These are phyloP conservation scores for Phytophthora pinifolia DNA, from an alignment of 352 stramenopile species.

Conservation along the genomic window DNA sequence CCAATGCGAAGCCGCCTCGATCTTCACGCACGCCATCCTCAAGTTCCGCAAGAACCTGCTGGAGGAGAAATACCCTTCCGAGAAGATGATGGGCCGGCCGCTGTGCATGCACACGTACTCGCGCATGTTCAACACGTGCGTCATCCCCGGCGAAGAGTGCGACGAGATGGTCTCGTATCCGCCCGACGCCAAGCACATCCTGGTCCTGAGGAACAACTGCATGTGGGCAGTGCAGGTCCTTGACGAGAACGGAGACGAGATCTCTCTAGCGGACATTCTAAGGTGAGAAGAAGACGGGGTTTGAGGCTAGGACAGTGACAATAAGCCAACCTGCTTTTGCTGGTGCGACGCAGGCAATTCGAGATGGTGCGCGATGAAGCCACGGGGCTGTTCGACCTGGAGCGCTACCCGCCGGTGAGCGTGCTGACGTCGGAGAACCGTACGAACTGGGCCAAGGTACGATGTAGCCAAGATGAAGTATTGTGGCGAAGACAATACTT, in stretches of 20 bases:
- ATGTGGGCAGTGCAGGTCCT: conserved; percentile 86
- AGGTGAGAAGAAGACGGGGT: conserved; percentile 28
- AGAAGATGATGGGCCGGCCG: conserved; percentile 93
- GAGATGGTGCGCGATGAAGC: conserved; percentile 85
- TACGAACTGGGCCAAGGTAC: conserved; percentile 93
- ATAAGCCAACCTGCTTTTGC: conserved; percentile 1
- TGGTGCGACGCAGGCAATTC: conserved; percentile 54
- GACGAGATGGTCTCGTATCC: conserved; percentile 89
- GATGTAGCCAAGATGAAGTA: conserved; percentile 6
- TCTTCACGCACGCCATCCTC: conserved; percentile 82
- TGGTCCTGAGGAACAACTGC: conserved; percentile 92
- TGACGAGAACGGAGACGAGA: conserved; percentile 66
- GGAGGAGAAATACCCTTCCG: conserved; percentile 88
- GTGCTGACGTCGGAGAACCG: conserved; percentile 95
- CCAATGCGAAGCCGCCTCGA: conserved; percentile 86
- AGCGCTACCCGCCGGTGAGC: conserved; percentile 89
- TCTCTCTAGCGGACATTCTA: conserved; percentile 77
- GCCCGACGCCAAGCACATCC: conserved; percentile 90
- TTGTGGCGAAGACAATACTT: not conserved
- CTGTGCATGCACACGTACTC: conserved; percentile 95
- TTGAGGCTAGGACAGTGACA: not conserved
- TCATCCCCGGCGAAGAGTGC: conserved; percentile 91
- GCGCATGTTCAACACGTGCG: conserved; percentile 96
- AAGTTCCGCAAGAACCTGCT: conserved; percentile 94
- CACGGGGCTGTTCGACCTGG: conserved; percentile 82